Evolutionary conservation across 2,329 filamentous ascomycete genomes (phyloP).

Genomic region (Fusarium phyllophilum): DNA sequence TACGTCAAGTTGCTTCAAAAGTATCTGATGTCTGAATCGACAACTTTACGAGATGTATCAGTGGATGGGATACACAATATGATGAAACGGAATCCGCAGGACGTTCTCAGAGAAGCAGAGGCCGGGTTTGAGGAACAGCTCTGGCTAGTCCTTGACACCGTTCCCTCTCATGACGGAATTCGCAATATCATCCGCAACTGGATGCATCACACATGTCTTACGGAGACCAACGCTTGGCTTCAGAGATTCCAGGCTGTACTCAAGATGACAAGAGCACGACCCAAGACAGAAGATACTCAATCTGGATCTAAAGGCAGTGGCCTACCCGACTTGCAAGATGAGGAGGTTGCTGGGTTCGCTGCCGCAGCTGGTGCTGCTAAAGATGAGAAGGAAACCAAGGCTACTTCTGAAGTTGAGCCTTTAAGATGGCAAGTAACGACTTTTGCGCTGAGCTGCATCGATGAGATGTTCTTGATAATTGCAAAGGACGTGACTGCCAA

Average conservation of each 20-base stretch:
- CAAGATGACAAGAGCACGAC: conserved; percentile 82
- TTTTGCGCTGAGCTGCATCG: conserved; percentile 90
- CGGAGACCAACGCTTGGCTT: conserved; percentile 86
- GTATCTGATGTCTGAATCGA: conserved; percentile 75
- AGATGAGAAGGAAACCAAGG: conserved; percentile 63
- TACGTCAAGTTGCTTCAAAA: conserved; percentile 87
- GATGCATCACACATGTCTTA: conserved; percentile 88
- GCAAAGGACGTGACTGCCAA: conserved; percentile 81
- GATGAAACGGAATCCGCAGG: conserved; percentile 90
- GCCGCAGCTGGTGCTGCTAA: conserved; percentile 72
- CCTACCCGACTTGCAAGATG: conserved; percentile 86
- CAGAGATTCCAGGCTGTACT: conserved; percentile 88
- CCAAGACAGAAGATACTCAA: conserved; percentile 61
- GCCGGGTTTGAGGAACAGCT: conserved; percentile 87
- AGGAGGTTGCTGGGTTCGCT: conserved; percentile 96
- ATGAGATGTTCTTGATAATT: conserved; percentile 82
- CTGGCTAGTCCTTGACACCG: conserved; percentile 86
- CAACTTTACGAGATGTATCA: conserved; percentile 79
- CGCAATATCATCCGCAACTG: conserved; percentile 90
- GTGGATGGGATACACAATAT: conserved; percentile 91
- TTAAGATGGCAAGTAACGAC: conserved; percentile 95
- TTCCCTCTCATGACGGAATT: conserved; percentile 81
- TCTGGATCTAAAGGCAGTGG: conserved; percentile 58
- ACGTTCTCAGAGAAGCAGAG: conserved; percentile 80
- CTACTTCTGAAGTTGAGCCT: conserved; percentile 78